Percentiles rank a stretch among this genome's conserved stretches.
Conservation (phyloP, 2,329 filamentous ascomycete species). For the Hymenoscyphus linearis region DNA sequence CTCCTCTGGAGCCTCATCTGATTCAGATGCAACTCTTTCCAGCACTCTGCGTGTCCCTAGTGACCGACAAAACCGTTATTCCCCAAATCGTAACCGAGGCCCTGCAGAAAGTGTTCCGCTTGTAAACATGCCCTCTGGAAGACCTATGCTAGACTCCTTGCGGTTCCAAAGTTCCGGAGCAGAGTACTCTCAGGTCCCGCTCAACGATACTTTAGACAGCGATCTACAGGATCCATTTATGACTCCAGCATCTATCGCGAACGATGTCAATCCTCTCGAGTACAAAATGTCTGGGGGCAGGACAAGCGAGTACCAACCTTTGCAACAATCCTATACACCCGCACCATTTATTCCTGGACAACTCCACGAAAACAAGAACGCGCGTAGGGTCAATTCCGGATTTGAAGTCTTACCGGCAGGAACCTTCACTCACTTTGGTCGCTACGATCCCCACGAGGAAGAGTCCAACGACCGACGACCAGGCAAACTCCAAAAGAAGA, state of each 20-base stretch:
- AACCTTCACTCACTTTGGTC: slow-evolving; percentile 27
- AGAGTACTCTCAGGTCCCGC: slow-evolving; percentile 23
- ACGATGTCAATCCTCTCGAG: not conserved
- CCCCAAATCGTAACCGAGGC: not conserved
- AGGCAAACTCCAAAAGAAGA: slow-evolving; percentile 39
- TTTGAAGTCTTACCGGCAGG: slow-evolving; percentile 39
- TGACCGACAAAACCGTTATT: slow-evolving; percentile 7
- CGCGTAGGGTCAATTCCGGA: slow-evolving; percentile 35
- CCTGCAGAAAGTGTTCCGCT: not conserved
- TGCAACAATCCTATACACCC: slow-evolving; percentile 5
- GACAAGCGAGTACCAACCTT: slow-evolving; percentile 8
- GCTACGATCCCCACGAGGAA: slow-evolving; percentile 13
- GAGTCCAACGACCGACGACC: slow-evolving; percentile 29
- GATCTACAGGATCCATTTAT: slow-evolving; percentile 21
- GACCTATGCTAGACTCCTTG: slow-evolving; percentile 6
- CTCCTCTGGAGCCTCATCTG: slow-evolving; percentile 27
- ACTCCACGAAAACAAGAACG: slow-evolving; percentile 33
- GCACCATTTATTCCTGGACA: slow-evolving; percentile 36
- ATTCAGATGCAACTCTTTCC: slow-evolving; percentile 28
- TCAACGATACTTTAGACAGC: slow-evolving; percentile 12
- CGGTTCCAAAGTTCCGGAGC: slow-evolving; percentile 14
- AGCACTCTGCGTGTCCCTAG: slow-evolving; percentile 9
- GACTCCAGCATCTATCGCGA: slow-evolving; percentile 11
- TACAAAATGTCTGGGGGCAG: not conserved
- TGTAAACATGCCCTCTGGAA: slow-evolving; percentile 6